Conservation (phyloP, 2,329 filamentous ascomycete species). For the Trichoderma gracile region DNA sequence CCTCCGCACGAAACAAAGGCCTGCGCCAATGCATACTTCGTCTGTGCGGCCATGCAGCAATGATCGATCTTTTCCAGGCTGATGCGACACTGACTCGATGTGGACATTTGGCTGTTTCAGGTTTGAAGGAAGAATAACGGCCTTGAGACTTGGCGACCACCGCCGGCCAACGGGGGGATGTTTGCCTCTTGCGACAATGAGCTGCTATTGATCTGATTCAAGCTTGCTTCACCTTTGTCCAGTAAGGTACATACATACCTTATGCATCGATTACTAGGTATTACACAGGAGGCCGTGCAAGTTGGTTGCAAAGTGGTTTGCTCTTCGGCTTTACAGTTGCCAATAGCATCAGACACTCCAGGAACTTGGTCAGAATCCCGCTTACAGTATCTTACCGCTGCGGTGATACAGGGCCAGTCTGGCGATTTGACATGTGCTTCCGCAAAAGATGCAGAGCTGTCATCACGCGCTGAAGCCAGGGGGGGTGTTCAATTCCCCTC, state of each 20-base stretch:
- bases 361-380: neutral
- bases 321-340: no score
- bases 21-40: neutral
- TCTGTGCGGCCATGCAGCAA: no score
- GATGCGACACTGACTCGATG: constrained; percentile 2
- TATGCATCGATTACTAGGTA: neutral
- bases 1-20: neutral
- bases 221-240: neutral
- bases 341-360: no score
- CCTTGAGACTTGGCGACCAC: neutral
- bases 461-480: neutral
- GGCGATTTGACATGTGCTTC: constrained; percentile 12
- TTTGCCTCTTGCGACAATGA: neutral
- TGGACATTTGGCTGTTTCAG: neutral
- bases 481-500: neutral
- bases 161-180: neutral
- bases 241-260: no score
- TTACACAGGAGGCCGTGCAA: neutral
- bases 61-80: neutral
- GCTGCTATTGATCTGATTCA: neutral
- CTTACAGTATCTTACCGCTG: constrained; percentile 10
- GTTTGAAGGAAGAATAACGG: neutral
- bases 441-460: neutral
- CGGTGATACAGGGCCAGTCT: neutral
- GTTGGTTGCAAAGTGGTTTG: neutral